phyloP scores from a whole-genome alignment of 768 basidiomycete species.

The Suillus discolor region DNA sequence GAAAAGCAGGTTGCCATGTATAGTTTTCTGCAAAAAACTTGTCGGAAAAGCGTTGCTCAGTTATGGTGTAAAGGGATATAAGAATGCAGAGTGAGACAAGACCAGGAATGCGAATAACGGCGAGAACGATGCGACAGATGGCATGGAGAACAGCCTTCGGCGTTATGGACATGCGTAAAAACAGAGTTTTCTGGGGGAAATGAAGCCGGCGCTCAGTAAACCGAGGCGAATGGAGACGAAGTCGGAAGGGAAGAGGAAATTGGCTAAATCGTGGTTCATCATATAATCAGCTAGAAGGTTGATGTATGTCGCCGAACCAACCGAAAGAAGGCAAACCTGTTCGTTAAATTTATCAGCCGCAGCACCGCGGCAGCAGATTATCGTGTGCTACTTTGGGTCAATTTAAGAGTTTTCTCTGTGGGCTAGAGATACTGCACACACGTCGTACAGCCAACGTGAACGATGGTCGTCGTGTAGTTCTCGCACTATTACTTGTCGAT shows the following conservation, averaged over 20 bases:
- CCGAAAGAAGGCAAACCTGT: neutral
- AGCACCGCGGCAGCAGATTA: neutral
- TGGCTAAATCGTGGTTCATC: neutral
- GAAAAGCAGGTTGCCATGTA: conserved; percentile 12
- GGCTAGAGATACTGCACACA: no score
- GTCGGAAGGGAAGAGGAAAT: neutral
- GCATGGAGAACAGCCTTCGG: neutral
- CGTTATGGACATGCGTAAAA: neutral
- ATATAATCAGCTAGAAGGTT: neutral
- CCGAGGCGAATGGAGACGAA: neutral
- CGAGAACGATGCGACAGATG: neutral
- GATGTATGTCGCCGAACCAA: no score
- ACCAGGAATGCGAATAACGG: conserved; percentile 9
- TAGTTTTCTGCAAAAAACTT: conserved; percentile 3
- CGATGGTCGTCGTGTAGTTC: no score
- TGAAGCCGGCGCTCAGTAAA: neutral
- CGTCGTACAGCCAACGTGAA: no score
- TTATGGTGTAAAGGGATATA: neutral
- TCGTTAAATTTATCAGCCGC: neutral
- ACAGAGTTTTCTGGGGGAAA: neutral
- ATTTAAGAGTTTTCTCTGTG: no score
- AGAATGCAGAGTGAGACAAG: conserved; percentile 6
- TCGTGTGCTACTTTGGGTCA: no score
- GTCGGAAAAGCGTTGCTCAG: conserved; percentile 1
- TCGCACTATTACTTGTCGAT: no score